Evolutionary conservation across 345 rosid genomes (phyloP).

Genomic region (Conringia planisiliqua): DNA sequence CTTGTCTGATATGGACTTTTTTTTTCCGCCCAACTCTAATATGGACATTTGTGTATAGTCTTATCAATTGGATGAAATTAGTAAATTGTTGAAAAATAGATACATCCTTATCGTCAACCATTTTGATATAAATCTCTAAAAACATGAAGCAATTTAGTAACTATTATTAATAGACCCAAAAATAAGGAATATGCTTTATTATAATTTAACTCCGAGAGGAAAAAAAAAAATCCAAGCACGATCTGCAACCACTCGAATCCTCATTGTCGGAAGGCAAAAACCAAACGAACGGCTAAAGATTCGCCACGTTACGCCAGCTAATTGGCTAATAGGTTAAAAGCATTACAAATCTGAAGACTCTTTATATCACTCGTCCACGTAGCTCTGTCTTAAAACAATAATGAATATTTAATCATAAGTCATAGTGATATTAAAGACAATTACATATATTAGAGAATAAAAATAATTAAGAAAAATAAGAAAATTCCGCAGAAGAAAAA

Average conservation of each 20-base stretch:
- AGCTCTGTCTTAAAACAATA: background rate
- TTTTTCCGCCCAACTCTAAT: background rate
- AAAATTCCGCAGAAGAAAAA: background rate
- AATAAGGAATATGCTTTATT: background rate
- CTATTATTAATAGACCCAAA: background rate
- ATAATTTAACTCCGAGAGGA: background rate
- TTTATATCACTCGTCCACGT: conserved; percentile 30
- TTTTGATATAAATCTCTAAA: background rate
- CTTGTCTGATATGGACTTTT: background rate
- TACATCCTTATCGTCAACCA: conserved; percentile 31
- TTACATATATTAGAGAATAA: background rate
- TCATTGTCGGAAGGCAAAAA: background rate
- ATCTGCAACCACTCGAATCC: conserved; percentile 26
- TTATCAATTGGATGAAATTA: conserved; percentile 10
- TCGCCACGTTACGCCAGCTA: background rate
- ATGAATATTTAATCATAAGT: background rate
- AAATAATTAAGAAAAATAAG: background rate
- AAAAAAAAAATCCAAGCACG: conserved; percentile 11
- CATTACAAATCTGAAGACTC: background rate
- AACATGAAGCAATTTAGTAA: background rate
- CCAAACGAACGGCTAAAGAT: conserved; percentile 10
- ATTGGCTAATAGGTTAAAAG: background rate
- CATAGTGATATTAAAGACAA: background rate
- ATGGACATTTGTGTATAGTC: background rate
- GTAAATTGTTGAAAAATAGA: background rate